Base-by-base conservation (phyloP, 2,329 filamentous ascomycete species). In the Bipolaris sorokiniana region DNA sequence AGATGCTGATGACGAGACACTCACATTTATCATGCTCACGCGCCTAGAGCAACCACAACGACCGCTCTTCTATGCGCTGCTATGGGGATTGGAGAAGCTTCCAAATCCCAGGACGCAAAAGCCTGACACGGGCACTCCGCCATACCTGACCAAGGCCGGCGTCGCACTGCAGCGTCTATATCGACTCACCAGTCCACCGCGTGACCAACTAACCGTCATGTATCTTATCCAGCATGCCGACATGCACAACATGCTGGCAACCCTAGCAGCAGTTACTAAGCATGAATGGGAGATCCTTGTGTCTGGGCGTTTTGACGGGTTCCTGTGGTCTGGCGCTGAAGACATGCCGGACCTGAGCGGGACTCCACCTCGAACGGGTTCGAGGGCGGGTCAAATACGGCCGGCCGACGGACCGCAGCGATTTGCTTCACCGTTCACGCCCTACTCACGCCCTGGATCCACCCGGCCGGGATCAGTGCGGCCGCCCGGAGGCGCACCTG, bases 261-360 rank as follows among this genome's bases (percentile, higher is more conserved):
- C 94, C 0, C 83, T 97, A 48, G 88, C 90, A 34, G 91, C 93
- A 50, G 95, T 98, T 66, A 95, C 90, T 71, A 86, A 88, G 45
- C 90, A 91, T n/a, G 94, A 98, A 76, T 98, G 94, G 94, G 94
- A 97, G 61, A 96, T 98, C 53, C 83, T 98, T 11, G 91, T 90
- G 4, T 97, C 94, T 0, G 94, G 94, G 26, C 90, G 94, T 26
- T 98, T 98, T 68, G 93, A 97, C 71, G 94, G 94, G 3, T 98
- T 98, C 78, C 83, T 97, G 18, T 96, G 94, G 87, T 96, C 92
- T 42, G 94, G 94, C 20, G 92, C 91, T 6, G 93, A 97, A 63
- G 81, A 84, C 45, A 64, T 77, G 13, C 66, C 75, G 31, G 65
- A 71, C 11, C 67, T 73, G 9, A 59, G 40, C 38, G 51, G 59